Evolutionary conservation across 2,329 filamentous ascomycete genomes (phyloP).

Genomic region (Fusarium burgessii): DNA sequence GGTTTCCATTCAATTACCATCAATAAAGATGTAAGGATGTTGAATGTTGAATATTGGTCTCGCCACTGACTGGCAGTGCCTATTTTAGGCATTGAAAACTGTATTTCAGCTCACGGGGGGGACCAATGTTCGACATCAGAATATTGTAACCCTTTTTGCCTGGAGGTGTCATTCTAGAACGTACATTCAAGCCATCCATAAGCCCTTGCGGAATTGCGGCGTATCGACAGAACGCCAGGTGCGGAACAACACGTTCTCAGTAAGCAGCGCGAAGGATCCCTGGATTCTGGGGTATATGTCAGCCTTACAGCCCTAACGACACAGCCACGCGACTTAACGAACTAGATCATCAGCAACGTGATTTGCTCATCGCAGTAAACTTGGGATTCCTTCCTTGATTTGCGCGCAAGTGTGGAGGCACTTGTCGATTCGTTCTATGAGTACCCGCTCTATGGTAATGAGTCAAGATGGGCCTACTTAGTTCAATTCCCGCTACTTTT

Average conservation of each 20-base stretch:
- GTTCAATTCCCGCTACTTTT: conserved; percentile 26
- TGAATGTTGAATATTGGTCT: background rate
- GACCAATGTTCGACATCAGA: background rate
- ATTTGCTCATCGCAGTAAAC: conserved; percentile 21
- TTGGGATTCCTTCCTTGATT: conserved; percentile 24
- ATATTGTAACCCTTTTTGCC: background rate
- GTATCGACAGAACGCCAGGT: conserved; percentile 7
- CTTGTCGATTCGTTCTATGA: conserved; percentile 11
- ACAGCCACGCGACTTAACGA: conserved; percentile 17
- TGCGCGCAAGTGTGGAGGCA: conserved; percentile 13
- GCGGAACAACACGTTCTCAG: conserved; percentile 22
- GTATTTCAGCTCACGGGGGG: background rate
- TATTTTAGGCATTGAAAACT: background rate
- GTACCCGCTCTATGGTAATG: conserved; percentile 22
- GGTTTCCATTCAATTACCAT: background rate
- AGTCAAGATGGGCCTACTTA: conserved; percentile 30
- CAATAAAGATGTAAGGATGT: background rate
- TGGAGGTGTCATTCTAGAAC: conserved; percentile 24
- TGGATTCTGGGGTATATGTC: conserved; percentile 42
- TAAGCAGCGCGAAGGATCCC: conserved; percentile 36
- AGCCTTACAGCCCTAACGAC: conserved; percentile 47
- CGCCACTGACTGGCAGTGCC: background rate
- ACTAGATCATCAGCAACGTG: conserved; percentile 19
- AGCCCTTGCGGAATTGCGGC: background rate
- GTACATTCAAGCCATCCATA: conserved; percentile 5